phyloP scores from a whole-genome alignment of 2,329 filamentous ascomycete genomes.

The Purpureocillium lavendulum region DNA sequence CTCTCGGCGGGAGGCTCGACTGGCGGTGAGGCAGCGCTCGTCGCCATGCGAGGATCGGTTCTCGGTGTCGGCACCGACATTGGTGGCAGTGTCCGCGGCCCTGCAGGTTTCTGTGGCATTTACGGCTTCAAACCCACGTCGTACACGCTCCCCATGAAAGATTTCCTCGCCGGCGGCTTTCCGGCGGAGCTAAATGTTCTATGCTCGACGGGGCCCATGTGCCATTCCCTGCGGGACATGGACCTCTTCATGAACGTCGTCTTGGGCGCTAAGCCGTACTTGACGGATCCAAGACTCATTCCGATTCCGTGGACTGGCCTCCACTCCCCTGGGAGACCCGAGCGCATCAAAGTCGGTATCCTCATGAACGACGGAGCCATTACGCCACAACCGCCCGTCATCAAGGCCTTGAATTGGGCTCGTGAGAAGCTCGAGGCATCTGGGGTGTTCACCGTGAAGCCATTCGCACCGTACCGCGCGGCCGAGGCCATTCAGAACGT shows the following conservation, averaged over 20 bases:
- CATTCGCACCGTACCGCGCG: conserved; percentile 9
- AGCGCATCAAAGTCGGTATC: conserved; percentile 30
- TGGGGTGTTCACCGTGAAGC: conserved; percentile 12
- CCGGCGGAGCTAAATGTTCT: conserved; percentile 24
- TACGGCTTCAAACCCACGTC: conserved; percentile 8
- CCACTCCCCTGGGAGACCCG: background rate
- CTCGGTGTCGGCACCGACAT: conserved; percentile 30
- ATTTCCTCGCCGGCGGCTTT: conserved; percentile 13
- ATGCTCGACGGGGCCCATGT: conserved; percentile 24
- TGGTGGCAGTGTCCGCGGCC: conserved; percentile 23
- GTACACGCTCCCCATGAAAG: conserved; percentile 16
- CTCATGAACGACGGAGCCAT: conserved; percentile 28
- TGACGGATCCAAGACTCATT: conserved; percentile 20
- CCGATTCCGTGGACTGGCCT: conserved; percentile 24
- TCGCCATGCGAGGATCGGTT: conserved; percentile 27
- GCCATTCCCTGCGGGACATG: conserved; percentile 21
- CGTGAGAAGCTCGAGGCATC: conserved; percentile 21
- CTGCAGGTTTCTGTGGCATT: conserved; percentile 16
- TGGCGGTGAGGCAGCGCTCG: conserved; percentile 41
- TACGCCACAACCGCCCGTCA: conserved; percentile 24
- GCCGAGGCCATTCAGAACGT: background rate
- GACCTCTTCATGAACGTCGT: conserved; percentile 21
- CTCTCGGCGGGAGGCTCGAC: conserved; percentile 54
- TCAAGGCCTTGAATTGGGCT: conserved; percentile 9
- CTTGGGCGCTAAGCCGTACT: conserved; percentile 13